Conservation (phyloP, 169 alveolate species). For the Plasmodium knowlesi region DNA sequence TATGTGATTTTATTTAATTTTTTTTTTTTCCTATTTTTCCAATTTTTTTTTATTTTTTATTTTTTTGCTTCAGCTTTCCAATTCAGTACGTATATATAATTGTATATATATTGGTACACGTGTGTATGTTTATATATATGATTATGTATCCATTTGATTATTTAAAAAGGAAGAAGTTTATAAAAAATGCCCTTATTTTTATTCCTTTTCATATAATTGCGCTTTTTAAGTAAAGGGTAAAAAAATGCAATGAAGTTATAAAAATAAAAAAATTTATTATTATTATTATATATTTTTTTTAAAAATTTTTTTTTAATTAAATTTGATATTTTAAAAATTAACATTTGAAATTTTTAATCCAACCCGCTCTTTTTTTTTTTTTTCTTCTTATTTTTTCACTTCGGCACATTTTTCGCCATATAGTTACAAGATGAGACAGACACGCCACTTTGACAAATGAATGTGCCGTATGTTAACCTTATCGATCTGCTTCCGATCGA, state of each 20-base stretch:
- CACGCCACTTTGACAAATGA: background rate
- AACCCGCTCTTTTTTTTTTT: background rate
- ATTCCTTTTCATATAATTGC: background rate
- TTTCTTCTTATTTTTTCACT: too few relatives aligned
- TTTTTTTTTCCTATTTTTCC: background rate
- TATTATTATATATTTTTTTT: background rate
- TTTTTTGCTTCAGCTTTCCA: background rate
- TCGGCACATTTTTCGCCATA: background rate
- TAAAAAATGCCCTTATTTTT: background rate
- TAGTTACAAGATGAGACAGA: background rate
- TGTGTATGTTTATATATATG: background rate
- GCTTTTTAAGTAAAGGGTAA: slow-evolving; percentile 7
- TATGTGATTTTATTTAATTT: slow-evolving; percentile 1
- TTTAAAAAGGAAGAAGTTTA: background rate
- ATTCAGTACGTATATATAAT: slow-evolving; percentile 3
- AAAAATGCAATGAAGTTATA: slow-evolving; percentile 1
- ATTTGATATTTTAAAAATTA: background rate
- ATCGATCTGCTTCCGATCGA: background rate
- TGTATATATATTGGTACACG: slow-evolving; percentile 10
- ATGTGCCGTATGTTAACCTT: background rate
- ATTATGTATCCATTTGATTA: background rate
- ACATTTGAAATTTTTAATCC: background rate
- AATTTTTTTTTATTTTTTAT: background rate
- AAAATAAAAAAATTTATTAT: background rate
- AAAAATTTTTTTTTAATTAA: slow-evolving; percentile 17